Base-by-base conservation (phyloP, 2,329 filamentous ascomycete species). In the Venturia asperata region DNA sequence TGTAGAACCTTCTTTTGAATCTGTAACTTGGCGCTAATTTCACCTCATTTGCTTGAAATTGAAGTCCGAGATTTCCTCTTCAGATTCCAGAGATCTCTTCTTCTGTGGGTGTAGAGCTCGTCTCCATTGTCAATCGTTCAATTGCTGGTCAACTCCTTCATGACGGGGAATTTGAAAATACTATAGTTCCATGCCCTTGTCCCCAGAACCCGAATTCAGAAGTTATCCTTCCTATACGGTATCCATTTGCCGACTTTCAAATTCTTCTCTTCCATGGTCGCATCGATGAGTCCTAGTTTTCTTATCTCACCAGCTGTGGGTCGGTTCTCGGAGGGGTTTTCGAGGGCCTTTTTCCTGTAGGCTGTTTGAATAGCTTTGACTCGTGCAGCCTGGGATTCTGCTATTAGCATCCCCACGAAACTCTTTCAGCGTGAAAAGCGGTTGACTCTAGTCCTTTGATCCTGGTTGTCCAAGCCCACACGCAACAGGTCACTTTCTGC, bases 261-360 rank as follows among this genome's bases (percentile, higher is more conserved):
- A 67, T 80, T 75, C 75, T 80, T 80, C 74, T 94, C 90, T 71
- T 95, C 90, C 70, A 94, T 88, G 77, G 91, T 91, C 73, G 74
- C 76, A 61, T 88, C 87, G 71, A 97, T 74, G 69, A 97, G 77
- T 56, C 93, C 93, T 68, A 97, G 77, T 76, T 89, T 92, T 77
- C 91, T 84, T 82, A 97, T 95, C 81, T 94, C 86, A 67, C 90
- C 91, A 5, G 90, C 89, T 68, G 85, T 92, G 67, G 91, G 91
- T 66, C 86, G 88, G 73, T 91, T 87, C 74, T 94, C 90, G 79
- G 90, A 85, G 68, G 89, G 84, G 71, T 88, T 87, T 71, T 88
- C 82, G 65, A 87, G 83, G 77, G 91, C 87, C 66, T 87, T 85
- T 79, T 91, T 91, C 76, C 91, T 87, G 78, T 92, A 95, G 64